Conservation (phyloP, 352 stramenopile species). For the Blastocystis hominis region DNA sequence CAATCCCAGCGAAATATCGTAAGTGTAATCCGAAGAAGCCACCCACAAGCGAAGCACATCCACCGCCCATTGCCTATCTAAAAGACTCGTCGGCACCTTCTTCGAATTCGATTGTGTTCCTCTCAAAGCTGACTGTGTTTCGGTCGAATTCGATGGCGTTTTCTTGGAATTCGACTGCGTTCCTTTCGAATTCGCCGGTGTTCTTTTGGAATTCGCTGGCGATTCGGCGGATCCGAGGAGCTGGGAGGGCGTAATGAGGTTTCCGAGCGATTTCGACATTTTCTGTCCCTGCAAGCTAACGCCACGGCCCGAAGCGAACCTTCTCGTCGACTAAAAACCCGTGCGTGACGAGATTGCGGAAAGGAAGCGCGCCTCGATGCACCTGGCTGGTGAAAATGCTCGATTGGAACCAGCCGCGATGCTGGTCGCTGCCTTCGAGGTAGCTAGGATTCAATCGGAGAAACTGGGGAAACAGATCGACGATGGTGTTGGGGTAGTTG, state of each 20-base stretch:
- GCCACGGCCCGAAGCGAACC: not conserved
- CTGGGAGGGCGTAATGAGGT: slow-evolving; percentile 81
- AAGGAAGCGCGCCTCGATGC: slow-evolving; percentile 69
- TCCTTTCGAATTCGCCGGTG: too few relatives aligned
- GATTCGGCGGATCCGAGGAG: too few relatives aligned
- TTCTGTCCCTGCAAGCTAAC: slow-evolving; percentile 77
- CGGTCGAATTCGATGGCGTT: slow-evolving; percentile 70
- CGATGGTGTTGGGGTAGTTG: slow-evolving; percentile 69
- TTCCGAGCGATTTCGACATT: slow-evolving; percentile 96
- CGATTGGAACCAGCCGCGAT: slow-evolving; percentile 96
- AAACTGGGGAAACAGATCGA: slow-evolving; percentile 80
- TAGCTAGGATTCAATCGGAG: not conserved
- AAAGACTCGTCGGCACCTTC: slow-evolving; percentile 61
- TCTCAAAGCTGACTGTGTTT: too few relatives aligned
- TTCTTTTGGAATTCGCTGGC: too few relatives aligned
- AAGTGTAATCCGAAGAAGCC: slow-evolving; percentile 86
- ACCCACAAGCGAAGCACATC: slow-evolving; percentile 95
- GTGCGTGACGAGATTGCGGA: slow-evolving; percentile 92
- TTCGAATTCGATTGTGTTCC: too few relatives aligned
- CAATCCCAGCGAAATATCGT: slow-evolving; percentile 82
- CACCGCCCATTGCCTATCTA: slow-evolving; percentile 59
- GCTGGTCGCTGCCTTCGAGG: slow-evolving; percentile 77
- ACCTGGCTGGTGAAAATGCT: slow-evolving; percentile 79
- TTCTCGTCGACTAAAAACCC: slow-evolving; percentile 92
- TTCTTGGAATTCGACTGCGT: too few relatives aligned